Evolutionary conservation across 768 basidiomycete species (phyloP).

Genomic region (Tephrocybe sp.): DNA sequence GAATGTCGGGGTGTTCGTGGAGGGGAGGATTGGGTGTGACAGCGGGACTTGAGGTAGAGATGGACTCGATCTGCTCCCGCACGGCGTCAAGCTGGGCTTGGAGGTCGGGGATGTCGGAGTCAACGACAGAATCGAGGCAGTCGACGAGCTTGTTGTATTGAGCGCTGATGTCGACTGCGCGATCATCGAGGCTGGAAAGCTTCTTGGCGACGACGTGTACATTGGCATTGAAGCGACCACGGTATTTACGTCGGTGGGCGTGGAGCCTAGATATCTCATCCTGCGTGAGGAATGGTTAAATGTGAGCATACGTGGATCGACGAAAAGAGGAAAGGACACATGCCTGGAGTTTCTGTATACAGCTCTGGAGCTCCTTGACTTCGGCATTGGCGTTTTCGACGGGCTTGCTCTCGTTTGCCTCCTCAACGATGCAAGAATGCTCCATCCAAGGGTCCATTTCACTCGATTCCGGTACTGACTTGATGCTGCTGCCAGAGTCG

Average conservation of each 20-base stretch:
- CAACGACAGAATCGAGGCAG: slow-evolving; percentile 28
- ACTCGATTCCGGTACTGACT: background rate
- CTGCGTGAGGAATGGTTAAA: slow-evolving; percentile 17
- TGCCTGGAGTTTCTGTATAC: slow-evolving; percentile 20
- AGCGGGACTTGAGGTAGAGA: slow-evolving; percentile 1
- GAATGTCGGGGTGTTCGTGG: slow-evolving; percentile 24
- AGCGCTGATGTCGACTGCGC: slow-evolving; percentile 34
- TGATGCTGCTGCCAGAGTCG: background rate
- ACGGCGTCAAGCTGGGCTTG: slow-evolving; percentile 37
- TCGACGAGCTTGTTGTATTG: slow-evolving; percentile 33
- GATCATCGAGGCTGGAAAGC: slow-evolving; percentile 37
- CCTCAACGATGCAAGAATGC: no score
- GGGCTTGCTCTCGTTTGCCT: no score
- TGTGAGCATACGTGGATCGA: background rate
- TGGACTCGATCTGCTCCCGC: slow-evolving; percentile 24
- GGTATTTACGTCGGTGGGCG: slow-evolving; percentile 35
- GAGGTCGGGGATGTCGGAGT: slow-evolving; percentile 30
- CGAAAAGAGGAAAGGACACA: background rate
- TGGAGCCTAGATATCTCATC: slow-evolving; percentile 37
- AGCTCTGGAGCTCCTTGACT: slow-evolving; percentile 10
- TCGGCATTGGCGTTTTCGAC: background rate
- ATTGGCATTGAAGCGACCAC: slow-evolving; percentile 38
- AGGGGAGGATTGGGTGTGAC: slow-evolving; percentile 7
- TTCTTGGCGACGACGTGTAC: slow-evolving; percentile 37
- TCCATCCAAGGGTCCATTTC: background rate